phyloP scores from a whole-genome alignment of 768 basidiomycete species.

The Symmetrospora coprosmae region DNA sequence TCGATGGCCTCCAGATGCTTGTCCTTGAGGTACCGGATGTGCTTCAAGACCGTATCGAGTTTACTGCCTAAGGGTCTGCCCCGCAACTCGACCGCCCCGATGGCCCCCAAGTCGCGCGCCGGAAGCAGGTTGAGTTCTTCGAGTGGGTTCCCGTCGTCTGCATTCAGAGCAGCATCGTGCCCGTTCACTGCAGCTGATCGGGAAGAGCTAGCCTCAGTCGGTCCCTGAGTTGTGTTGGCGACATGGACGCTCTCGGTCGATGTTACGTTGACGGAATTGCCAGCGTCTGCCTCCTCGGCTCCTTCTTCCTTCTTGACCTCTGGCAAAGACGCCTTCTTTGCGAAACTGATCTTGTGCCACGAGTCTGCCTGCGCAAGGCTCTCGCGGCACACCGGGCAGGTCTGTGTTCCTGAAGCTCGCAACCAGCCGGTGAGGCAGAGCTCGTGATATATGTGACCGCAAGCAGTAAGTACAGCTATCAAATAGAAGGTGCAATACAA shows the following conservation, averaged over 20 bases:
- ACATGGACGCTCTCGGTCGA: too few relatives aligned
- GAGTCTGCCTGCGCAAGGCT: conserved; percentile 13
- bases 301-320: too few relatives aligned
- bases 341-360: too few relatives aligned
- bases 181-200: too few relatives aligned
- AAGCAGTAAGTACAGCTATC: conserved; percentile 27
- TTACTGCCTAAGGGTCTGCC: conserved; percentile 12
- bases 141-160: background rate
- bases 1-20: background rate
- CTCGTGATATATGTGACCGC: conserved; percentile 28
- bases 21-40: conserved; percentile 22
- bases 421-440: conserved; percentile 26
- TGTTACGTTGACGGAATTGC: too few relatives aligned
- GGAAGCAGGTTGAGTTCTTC: conserved; percentile 3
- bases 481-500: background rate
- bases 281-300: too few relatives aligned
- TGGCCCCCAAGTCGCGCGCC: background rate
- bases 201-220: too few relatives aligned
- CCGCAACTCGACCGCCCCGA: background rate
- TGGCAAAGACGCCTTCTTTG: too few relatives aligned
- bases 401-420: background rate
- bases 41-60: conserved; percentile 22
- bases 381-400: conserved; percentile 29
- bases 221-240: too few relatives aligned
- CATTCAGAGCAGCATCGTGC: too few relatives aligned